These are phyloP conservation scores for Allomyces macrogynus DNA, from an alignment of 192 early-diverging fungal species.

Conservation along the genomic window DNA sequence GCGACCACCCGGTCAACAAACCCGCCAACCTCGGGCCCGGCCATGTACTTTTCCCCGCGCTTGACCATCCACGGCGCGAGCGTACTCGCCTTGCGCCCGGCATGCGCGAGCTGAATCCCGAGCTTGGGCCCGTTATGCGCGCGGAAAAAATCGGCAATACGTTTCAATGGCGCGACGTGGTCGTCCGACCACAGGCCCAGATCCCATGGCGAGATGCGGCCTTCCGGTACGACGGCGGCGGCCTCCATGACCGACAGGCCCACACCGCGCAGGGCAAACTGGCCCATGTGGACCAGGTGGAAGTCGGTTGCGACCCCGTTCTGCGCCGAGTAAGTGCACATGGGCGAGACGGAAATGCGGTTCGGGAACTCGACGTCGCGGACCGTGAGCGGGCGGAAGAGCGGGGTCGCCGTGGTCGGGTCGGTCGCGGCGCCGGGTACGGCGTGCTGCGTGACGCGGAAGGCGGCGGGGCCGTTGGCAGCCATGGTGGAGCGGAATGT, in stretches of 20 bases:
- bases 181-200: constrained; percentile 66
- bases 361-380: constrained; percentile 52
- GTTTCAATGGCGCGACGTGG: constrained; percentile 38
- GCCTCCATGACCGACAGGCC: constrained; percentile 67
- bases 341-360: constrained; percentile 55
- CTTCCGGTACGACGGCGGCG: constrained; percentile 47
- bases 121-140: constrained; percentile 24
- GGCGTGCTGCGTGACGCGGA: background rate
- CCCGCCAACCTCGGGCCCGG: constrained; percentile 20
- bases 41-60: too few species aligned
- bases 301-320: constrained; percentile 48
- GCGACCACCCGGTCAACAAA: constrained; percentile 56
- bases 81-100: constrained; percentile 52
- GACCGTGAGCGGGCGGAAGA: constrained; percentile 49
- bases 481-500: too few species aligned
- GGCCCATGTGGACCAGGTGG: constrained; percentile 38
- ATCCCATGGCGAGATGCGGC: constrained; percentile 58
- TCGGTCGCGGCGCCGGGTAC: background rate
- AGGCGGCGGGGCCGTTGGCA: background rate
- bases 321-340: constrained; percentile 58
- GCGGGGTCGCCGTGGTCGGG: background rate
- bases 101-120: constrained; percentile 66
- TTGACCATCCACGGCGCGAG: constrained; percentile 6
- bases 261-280: constrained; percentile 53
- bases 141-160: constrained; percentile 41